Conservation (phyloP, 2,329 filamentous ascomycete genomes). For the Knoxdaviesia capensis region DNA sequence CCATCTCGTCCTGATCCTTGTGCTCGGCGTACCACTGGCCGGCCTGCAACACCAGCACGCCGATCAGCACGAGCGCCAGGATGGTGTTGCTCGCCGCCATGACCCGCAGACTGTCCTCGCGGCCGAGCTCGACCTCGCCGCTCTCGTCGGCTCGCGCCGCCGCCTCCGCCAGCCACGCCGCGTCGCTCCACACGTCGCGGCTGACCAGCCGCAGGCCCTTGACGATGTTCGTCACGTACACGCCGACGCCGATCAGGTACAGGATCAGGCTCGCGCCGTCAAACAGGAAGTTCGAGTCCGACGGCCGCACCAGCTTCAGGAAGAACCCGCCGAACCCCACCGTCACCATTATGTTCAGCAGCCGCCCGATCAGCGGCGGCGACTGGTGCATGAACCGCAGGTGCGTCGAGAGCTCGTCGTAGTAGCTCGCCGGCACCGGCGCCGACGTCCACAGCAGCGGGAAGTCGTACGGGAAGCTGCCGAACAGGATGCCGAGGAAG, state of each 20-base stretch:
- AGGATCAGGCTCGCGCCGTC: conserved; percentile 64
- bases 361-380: conserved; percentile 76
- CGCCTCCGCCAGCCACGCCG: conserved; percentile 18
- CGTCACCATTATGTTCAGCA: conserved; percentile 83
- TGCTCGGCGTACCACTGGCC: conserved; percentile 98
- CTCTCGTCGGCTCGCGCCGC: conserved; percentile 21
- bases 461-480: conserved; percentile 89
- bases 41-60: conserved; percentile 80
- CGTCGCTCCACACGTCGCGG: conserved; percentile 37
- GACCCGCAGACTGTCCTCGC: conserved; percentile 82
- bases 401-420: conserved; percentile 72
- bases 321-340: conserved; percentile 78
- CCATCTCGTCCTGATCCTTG: conserved; percentile 70
- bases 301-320: conserved; percentile 84
- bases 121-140: conserved; percentile 49
- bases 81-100: conserved; percentile 92
- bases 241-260: conserved; percentile 71
- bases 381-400: conserved; percentile 80
- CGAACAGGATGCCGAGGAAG: conserved; percentile 96
- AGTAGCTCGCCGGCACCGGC: conserved; percentile 46
- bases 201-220: conserved; percentile 78
- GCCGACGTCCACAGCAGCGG: conserved; percentile 64
- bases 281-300: conserved; percentile 89
- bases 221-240: conserved; percentile 92
- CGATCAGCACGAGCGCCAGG: conserved; percentile 74